These are phyloP conservation scores for Larix sibirica DNA, from an alignment of 83 land plant species.

Conservation along the genomic window DNA sequence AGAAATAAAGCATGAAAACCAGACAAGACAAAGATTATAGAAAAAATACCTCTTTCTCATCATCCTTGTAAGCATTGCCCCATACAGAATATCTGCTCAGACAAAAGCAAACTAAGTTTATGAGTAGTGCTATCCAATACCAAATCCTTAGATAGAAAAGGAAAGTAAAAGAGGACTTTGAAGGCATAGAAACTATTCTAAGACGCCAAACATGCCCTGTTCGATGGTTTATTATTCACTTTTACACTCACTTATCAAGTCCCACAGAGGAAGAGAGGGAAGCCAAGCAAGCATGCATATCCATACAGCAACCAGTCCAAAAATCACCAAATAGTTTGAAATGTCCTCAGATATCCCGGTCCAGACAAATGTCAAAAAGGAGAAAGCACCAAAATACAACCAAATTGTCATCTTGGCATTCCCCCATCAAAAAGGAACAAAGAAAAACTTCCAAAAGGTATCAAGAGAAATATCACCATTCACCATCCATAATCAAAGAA, in stretches of 20 bases:
- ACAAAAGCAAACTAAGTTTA: not conserved
- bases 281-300: too few relatives aligned
- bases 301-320: too few relatives aligned
- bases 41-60: too few relatives aligned
- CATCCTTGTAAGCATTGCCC: conserved; percentile 32
- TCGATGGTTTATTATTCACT: too few relatives aligned
- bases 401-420: not conserved
- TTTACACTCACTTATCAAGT: too few relatives aligned
- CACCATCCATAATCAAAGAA: too few relatives aligned
- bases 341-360: not conserved
- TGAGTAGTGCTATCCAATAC: not conserved
- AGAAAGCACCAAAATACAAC: not conserved
- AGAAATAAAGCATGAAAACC: conserved; percentile 2
- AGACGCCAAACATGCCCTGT: too few relatives aligned
- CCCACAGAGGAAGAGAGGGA: too few relatives aligned
- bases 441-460: not conserved
- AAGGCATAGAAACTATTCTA: not conserved
- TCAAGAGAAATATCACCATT: not conserved
- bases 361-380: not conserved
- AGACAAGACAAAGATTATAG: too few relatives aligned
- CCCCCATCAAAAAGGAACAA: not conserved
- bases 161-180: not conserved
- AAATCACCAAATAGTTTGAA: too few relatives aligned
- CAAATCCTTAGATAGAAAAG: not conserved
- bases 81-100: conserved; percentile 33